Evolutionary conservation across 1,284 basidiomycete species (phyloP).

Genomic region (Cutaneotrichosporon cutaneum): DNA sequence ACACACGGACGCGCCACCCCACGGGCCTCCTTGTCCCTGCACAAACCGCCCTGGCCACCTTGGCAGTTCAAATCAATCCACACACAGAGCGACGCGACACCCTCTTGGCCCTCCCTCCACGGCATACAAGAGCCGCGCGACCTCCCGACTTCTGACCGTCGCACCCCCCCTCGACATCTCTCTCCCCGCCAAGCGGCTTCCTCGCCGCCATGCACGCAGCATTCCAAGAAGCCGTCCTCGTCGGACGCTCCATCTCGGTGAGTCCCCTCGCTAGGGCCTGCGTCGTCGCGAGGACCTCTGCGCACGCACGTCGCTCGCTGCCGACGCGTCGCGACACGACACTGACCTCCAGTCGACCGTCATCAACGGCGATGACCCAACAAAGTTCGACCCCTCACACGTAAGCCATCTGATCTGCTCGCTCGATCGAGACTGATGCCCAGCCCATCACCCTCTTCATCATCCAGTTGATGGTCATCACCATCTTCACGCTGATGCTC

Average conservation of each 20-base stretch:
- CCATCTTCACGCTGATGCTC: slow-evolving; percentile 70
- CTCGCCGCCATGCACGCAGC: slow-evolving; percentile 1
- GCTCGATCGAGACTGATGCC: neutral
- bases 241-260: slow-evolving; percentile 14
- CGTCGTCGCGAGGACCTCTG: too few species aligned
- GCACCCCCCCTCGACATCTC: neutral
- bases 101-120: neutral
- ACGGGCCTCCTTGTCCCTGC: slow-evolving; percentile 7
- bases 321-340: neutral
- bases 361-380: slow-evolving; percentile 31
- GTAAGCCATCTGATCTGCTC: slow-evolving; percentile 28
- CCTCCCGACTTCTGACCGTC: neutral
- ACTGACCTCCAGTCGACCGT: slow-evolving; percentile 15
- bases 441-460: slow-evolving; percentile 79
- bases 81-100: neutral
- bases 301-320: neutral
- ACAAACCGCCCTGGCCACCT: neutral
- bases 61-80: neutral
- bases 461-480: slow-evolving; percentile 64
- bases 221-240: slow-evolving; percentile 2
- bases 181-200: neutral
- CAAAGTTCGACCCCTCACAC: slow-evolving; percentile 60
- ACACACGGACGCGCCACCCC: slow-evolving; percentile 5
- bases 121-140: neutral
- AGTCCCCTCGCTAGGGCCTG: neutral